Percentiles rank a stretch among this genome's conserved stretches.
Conservation (phyloP, 2,329 filamentous ascomycete genomes). For the Sarocladiaceae sp. region DNA sequence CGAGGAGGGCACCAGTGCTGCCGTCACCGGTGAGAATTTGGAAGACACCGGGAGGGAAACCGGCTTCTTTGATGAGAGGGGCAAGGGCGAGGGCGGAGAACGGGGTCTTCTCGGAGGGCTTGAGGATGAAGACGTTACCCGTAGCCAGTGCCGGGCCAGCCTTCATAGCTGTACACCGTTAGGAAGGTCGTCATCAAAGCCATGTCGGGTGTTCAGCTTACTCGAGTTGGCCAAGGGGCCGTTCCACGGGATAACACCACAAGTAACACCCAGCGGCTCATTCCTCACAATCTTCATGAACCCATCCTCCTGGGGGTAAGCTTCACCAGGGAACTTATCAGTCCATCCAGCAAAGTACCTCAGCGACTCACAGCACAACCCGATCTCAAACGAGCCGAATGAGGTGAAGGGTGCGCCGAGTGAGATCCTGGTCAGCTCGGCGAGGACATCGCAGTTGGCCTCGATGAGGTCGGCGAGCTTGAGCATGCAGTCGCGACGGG, state of each 20-base stretch:
- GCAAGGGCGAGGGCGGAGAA: conserved; percentile 29
- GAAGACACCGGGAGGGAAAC: conserved; percentile 39
- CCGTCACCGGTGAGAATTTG: conserved; percentile 38
- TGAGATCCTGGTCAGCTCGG: conserved; percentile 38
- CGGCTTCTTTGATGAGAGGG: conserved; percentile 31
- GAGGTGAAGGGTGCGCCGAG: conserved; percentile 39
- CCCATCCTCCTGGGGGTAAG: conserved; percentile 38
- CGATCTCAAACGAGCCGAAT: conserved; percentile 40
- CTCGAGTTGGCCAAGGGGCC: conserved; percentile 30
- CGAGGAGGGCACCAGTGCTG: conserved; percentile 21
- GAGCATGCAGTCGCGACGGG: conserved; percentile 35
- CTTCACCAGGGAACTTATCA: conserved; percentile 33
- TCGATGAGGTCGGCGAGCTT: conserved; percentile 41
- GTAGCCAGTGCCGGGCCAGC: conserved; percentile 35
- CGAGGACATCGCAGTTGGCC: conserved; percentile 26
- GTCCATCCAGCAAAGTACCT: conserved; percentile 29
- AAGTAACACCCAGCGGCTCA: conserved; percentile 28
- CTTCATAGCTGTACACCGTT: conserved; percentile 22
- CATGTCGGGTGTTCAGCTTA: background rate
- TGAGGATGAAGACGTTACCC: conserved; percentile 39
- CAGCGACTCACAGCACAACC: conserved; percentile 15
- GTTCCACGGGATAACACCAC: conserved; percentile 50
- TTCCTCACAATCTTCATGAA: conserved; percentile 35
- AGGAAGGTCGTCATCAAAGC: background rate
- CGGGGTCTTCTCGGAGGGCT: conserved; percentile 39